These are phyloP conservation scores for Speleostelium caveatum DNA, from an alignment of 78 protist genomes.

Conservation along the genomic window DNA sequence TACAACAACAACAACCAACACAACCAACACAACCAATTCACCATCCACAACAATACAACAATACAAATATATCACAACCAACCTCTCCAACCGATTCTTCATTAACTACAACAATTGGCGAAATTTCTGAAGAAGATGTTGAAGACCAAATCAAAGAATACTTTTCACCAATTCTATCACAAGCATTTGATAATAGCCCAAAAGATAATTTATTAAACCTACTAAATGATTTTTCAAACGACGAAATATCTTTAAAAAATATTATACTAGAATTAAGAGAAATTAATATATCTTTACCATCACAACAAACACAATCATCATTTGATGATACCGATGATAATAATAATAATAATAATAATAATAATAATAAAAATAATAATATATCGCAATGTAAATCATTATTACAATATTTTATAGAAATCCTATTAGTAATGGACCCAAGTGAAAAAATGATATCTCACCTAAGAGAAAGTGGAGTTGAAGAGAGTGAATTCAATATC, in stretches of 20 bases:
- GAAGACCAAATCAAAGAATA: conserved; percentile 64
- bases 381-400: conserved; percentile 7
- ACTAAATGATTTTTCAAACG: conserved; percentile 19
- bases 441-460: conserved; percentile 28
- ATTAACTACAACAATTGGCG: not conserved
- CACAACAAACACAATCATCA: too few relatives aligned
- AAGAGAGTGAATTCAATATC: conserved; percentile 32
- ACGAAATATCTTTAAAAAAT: conserved; percentile 34
- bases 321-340: too few relatives aligned
- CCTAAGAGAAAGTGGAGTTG: conserved; percentile 52
- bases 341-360: too few relatives aligned
- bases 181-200: not conserved
- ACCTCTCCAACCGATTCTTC: not conserved
- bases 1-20: not conserved
- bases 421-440: conserved; percentile 30
- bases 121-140: conserved; percentile 27
- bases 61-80: not conserved
- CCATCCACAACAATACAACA: not conserved
- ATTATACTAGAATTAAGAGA: conserved; percentile 33
- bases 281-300: not conserved
- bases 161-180: conserved; percentile 16
- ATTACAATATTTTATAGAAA: conserved; percentile 28
- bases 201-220: conserved; percentile 22
- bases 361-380: too few relatives aligned
- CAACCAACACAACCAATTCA: not conserved